These are phyloP conservation scores for Domatiomyces globalis DNA, from an alignment of 2,329 filamentous ascomycete species.

Conservation along the genomic window DNA sequence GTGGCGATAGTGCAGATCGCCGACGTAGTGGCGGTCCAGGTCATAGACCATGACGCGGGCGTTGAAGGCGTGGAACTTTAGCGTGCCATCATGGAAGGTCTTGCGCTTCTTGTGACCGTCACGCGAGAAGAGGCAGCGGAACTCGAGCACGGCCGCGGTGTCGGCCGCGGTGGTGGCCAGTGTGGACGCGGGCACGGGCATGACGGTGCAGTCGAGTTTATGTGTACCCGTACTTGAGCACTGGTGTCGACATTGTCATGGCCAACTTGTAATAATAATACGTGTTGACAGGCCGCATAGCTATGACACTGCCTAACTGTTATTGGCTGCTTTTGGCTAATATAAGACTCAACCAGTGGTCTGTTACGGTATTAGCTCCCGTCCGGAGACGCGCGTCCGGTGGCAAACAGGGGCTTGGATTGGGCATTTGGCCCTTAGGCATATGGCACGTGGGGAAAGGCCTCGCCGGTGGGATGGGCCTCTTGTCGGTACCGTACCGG, in stretches of 20 bases:
- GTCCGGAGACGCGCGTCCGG: background rate
- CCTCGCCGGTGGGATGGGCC: too few relatives aligned
- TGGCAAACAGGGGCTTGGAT: background rate
- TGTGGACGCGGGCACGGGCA: slow-evolving; percentile 12
- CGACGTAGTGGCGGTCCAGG: slow-evolving; percentile 62
- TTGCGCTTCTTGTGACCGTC: slow-evolving; percentile 79
- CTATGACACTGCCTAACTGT: too few relatives aligned
- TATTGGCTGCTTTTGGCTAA: too few relatives aligned
- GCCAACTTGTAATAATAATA: too few relatives aligned
- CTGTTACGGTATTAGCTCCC: background rate
- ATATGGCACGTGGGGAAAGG: too few relatives aligned
- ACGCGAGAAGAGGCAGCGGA: slow-evolving; percentile 72
- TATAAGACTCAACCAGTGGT: background rate
- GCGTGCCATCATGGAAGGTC: slow-evolving; percentile 80
- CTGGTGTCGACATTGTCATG: background rate
- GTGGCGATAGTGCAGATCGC: slow-evolving; percentile 68
- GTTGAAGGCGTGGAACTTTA: slow-evolving; percentile 85
- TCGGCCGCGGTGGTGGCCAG: slow-evolving; percentile 37
- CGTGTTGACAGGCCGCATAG: too few relatives aligned
- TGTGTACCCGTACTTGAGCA: too few relatives aligned
- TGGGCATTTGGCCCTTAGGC: too few relatives aligned
- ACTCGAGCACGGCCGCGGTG: slow-evolving; percentile 65
- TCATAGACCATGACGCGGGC: slow-evolving; percentile 84
- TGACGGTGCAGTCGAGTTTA: background rate
- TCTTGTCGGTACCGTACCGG: too few relatives aligned